A percentile compares a stretch with the other conserved stretches of the same genome.
These are phyloP conservation scores for Citropsis articulata DNA, from an alignment of 345 rosid genomes.

Conservation along the genomic window DNA sequence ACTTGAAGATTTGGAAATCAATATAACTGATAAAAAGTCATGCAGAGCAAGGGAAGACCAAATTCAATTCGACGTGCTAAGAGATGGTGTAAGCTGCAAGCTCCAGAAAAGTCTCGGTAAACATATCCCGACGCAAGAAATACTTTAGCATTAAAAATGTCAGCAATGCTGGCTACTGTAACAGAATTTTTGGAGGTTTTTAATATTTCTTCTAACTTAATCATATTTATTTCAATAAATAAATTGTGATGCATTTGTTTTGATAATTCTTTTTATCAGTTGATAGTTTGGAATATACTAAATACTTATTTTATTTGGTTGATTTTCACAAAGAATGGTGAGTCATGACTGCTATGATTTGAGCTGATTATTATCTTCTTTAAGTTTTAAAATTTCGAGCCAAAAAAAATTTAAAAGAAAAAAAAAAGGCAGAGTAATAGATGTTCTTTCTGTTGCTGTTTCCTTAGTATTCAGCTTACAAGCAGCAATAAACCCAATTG, in stretches of 20 bases:
- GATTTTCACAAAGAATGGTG: background rate
- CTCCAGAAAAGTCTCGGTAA: background rate
- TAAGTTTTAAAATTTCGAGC: background rate
- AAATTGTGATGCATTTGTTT: no score
- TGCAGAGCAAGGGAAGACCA: background rate
- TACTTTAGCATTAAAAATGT: background rate
- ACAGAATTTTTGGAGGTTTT: background rate
- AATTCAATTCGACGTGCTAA: no score
- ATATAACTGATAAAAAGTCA: background rate
- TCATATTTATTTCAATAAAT: no score
- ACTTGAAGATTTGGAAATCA: background rate
- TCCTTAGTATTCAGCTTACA: background rate
- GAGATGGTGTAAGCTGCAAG: background rate
- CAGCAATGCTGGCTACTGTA: background rate
- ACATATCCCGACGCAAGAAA: background rate
- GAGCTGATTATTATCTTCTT: background rate
- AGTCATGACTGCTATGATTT: background rate
- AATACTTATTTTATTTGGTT: background rate
- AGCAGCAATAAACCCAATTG: background rate
- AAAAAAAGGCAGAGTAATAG: background rate
- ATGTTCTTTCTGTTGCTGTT: background rate
- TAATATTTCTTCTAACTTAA: background rate
- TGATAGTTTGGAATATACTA: background rate
- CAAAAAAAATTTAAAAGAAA: background rate
- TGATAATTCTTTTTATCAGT: background rate